Evolutionary conservation across 2,329 filamentous ascomycete genomes (phyloP).

Genomic region (Aspergillus chevalieri): DNA sequence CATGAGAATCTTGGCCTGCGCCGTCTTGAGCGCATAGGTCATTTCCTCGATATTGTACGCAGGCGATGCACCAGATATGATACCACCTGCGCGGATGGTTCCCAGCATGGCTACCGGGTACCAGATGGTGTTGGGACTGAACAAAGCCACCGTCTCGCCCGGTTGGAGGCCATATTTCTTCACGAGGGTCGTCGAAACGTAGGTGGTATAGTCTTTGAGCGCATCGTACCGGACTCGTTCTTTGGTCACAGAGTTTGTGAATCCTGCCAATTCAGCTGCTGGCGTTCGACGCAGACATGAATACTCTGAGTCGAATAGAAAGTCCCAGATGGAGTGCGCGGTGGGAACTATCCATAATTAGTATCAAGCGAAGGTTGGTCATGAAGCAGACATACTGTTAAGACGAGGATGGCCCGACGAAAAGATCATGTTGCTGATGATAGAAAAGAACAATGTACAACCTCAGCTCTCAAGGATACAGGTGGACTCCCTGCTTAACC

Average conservation of each 20-base stretch:
- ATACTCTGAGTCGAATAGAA: slow-evolving; percentile 52
- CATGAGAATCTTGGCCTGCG: slow-evolving; percentile 53
- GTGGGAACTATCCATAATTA: slow-evolving; percentile 7
- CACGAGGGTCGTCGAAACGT: slow-evolving; percentile 56
- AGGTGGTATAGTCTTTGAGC: slow-evolving; percentile 52
- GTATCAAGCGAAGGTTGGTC: neutral
- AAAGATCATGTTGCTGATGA: neutral
- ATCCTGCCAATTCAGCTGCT: slow-evolving; percentile 37
- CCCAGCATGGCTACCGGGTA: slow-evolving; percentile 60
- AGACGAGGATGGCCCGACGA: neutral
- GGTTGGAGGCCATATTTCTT: slow-evolving; percentile 49
- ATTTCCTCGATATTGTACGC: slow-evolving; percentile 65
- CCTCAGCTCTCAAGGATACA: neutral
- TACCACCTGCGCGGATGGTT: slow-evolving; percentile 46
- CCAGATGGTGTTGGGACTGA: slow-evolving; percentile 61
- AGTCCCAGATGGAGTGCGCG: slow-evolving; percentile 49
- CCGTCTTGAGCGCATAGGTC: slow-evolving; percentile 57
- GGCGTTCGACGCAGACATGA: slow-evolving; percentile 43
- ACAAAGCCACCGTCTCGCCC: slow-evolving; percentile 55
- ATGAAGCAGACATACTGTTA: neutral
- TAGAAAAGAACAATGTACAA: slow-evolving; percentile 3
- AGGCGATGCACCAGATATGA: slow-evolving; percentile 57
- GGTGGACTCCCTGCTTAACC: neutral
- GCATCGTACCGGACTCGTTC: slow-evolving; percentile 54
- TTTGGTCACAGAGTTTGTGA: slow-evolving; percentile 52